Evolutionary conservation across 495 filamentous ascomycete species (phyloP).

Genomic region (Mytilinidion resinicola): DNA sequence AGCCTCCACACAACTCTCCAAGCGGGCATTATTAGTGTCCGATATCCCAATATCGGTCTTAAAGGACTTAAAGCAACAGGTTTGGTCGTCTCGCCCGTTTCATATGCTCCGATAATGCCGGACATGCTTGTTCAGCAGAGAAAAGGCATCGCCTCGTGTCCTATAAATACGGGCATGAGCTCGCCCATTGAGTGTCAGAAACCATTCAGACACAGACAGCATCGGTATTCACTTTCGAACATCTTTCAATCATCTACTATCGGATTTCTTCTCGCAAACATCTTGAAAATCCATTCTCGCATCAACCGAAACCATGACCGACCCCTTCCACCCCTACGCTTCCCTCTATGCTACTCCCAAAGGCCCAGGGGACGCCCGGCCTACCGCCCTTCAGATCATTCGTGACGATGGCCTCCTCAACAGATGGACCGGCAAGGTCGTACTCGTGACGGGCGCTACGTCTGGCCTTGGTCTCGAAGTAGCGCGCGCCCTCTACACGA

Average conservation of each 20-base stretch:
- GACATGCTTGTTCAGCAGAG: too few species aligned
- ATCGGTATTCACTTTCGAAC: background rate
- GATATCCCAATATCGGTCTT: too few species aligned
- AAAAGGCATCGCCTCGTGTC: too few species aligned
- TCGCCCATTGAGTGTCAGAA: too few species aligned
- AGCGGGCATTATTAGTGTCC: too few species aligned
- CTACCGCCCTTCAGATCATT: conserved; percentile 44
- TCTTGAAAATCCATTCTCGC: background rate
- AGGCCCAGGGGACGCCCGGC: conserved; percentile 44
- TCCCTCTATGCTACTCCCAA: conserved; percentile 11
- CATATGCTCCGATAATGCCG: too few species aligned
- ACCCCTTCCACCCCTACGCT: conserved; percentile 5
- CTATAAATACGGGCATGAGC: too few species aligned
- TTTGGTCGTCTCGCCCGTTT: too few species aligned
- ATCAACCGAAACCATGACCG: too few species aligned
- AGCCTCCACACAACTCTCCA: too few species aligned
- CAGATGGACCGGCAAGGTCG: conserved; percentile 39
- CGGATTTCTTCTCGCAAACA: background rate
- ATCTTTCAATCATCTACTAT: background rate
- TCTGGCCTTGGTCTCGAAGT: conserved; percentile 51
- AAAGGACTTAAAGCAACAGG: too few species aligned
- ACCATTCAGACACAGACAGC: too few species aligned
- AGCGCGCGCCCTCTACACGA: conserved; percentile 41
- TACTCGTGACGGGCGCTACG: conserved; percentile 65
- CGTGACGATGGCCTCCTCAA: conserved; percentile 30